A percentile compares a stretch with the other conserved stretches of the same genome.
Evolutionary conservation across 257 asterid species (phyloP).

Genomic region (Vinca minor): DNA sequence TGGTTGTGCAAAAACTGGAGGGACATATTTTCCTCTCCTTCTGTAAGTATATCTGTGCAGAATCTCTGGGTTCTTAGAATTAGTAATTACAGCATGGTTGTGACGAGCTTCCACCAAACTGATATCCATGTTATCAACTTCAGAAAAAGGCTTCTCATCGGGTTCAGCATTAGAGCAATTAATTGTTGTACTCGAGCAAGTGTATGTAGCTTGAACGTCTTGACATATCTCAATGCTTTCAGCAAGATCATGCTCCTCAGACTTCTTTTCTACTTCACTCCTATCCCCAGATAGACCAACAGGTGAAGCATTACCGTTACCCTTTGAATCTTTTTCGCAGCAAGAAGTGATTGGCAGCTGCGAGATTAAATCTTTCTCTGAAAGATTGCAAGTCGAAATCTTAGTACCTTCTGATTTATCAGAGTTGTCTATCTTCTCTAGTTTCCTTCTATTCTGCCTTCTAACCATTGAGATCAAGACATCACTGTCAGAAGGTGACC

Average conservation of each 20-base stretch:
- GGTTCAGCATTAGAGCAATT: slow-evolving; percentile 5
- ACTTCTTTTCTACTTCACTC: neutral
- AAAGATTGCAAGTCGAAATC: neutral
- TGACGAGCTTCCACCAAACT: neutral
- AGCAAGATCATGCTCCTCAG: neutral
- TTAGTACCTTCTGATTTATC: neutral
- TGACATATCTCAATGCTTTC: neutral
- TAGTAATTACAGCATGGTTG: no score
- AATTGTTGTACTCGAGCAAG: neutral
- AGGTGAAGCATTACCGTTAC: neutral
- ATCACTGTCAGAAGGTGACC: neutral
- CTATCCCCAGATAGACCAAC: slow-evolving; percentile 1
- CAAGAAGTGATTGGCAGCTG: neutral
- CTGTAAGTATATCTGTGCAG: no score
- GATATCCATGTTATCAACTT: no score
- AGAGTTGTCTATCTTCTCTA: no score
- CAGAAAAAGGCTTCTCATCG: neutral
- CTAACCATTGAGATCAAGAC: neutral
- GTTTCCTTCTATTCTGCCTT: no score
- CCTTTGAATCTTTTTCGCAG: slow-evolving; percentile 2
- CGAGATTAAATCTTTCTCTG: neutral
- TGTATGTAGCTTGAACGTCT: slow-evolving; percentile 5
- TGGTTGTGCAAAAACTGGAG: no score
- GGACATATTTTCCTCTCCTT: no score
- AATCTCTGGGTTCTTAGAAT: no score